These are phyloP conservation scores for Ceratobasidium sp. DNA, from an alignment of 1,284 basidiomycete species.

Conservation along the genomic window DNA sequence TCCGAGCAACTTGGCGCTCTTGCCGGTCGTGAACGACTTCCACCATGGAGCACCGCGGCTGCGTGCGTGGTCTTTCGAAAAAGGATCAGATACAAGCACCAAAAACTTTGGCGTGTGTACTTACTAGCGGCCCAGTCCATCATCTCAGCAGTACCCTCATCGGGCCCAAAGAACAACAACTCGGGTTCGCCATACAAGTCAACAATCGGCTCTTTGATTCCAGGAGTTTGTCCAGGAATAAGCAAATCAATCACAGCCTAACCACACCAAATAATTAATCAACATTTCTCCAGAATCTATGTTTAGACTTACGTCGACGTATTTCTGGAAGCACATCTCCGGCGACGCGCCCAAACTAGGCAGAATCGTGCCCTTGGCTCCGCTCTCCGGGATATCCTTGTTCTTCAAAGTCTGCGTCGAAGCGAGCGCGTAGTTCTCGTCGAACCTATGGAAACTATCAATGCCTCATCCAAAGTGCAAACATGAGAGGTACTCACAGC, in stretches of 20 bases:
- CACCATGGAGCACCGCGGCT: constrained; percentile 90
- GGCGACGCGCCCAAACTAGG: constrained; percentile 85
- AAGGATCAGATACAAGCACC: constrained; percentile 23
- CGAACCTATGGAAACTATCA: constrained; percentile 72
- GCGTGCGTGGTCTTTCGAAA: constrained; percentile 77
- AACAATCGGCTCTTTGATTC: constrained; percentile 95
- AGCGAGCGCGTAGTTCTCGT: constrained; percentile 98
- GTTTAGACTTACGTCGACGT: constrained; percentile 81
- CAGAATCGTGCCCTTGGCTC: constrained; percentile 95
- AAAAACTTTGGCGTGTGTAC: constrained; percentile 51
- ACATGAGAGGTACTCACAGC: constrained; percentile 60
- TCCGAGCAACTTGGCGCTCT: constrained; percentile 90
- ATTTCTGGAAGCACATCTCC: constrained; percentile 94
- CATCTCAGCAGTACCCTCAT: constrained; percentile 98
- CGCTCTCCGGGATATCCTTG: constrained; percentile 98
- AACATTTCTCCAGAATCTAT: constrained; percentile 47
- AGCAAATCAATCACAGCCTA: constrained; percentile 89
- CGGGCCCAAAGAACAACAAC: constrained; percentile 97
- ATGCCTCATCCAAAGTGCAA: constrained; percentile 48
- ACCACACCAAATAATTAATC: constrained; percentile 41
- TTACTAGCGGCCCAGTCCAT: constrained; percentile 99
- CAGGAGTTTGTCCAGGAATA: constrained; percentile 90
- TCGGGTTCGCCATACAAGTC: constrained; percentile 93
- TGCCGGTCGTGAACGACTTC: constrained; percentile 99
- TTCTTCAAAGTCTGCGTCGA: constrained; percentile 99